Evolutionary conservation across 192 early-diverging fungal genomes (phyloP), one percentile per base, ranked within the genome.

Genomic region (Entomortierella beljakovae): DNA sequence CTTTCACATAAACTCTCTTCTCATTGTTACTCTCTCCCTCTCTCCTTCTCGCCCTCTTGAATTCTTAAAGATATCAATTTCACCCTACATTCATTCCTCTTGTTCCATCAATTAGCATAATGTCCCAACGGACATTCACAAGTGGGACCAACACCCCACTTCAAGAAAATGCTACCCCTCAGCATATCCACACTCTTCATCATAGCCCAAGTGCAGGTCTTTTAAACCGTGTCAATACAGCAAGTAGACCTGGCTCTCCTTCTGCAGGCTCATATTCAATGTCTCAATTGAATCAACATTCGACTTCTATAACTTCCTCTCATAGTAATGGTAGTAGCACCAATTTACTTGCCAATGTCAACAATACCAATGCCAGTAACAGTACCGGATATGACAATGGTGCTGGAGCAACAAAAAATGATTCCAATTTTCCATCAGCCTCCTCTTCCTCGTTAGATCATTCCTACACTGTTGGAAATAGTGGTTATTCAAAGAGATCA

Each of bases 61-160:
- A 40, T 9, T 40, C 13, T 40, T 20, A 46, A 11, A 11, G 3
- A 46, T 15, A 46, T 46, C 11, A 46, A 46, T 46, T n/a, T n/a
- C n/a, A n/a, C n/a, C n/a, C n/a, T n/a, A n/a, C n/a, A n/a, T n/a
- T 22, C 53, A 23, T 9, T 43, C 6, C 60, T 53, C 22, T 23
- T 22, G 23, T 28, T 25, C 20, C 64, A 22, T 26, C 29, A 40
- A 48, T 18, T 48, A 64, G 9, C 61, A 53, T 37, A 28, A 74
- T 74, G 71, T 54, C 64, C 56, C 71, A 74, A 31, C 71, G 71
- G 63, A 49, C 63, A 40, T 71, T 63, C 42, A 46, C 71, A 57
- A 74, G 46, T 50, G 58, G 58, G 29, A 54, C 29, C 38, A 31
- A 16, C 59, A 42, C 54, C 5, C 71, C 61, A 29, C 33, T 54